Conservation (phyloP, 306 rosid genomes). For the Cucurbita moschata region DNA sequence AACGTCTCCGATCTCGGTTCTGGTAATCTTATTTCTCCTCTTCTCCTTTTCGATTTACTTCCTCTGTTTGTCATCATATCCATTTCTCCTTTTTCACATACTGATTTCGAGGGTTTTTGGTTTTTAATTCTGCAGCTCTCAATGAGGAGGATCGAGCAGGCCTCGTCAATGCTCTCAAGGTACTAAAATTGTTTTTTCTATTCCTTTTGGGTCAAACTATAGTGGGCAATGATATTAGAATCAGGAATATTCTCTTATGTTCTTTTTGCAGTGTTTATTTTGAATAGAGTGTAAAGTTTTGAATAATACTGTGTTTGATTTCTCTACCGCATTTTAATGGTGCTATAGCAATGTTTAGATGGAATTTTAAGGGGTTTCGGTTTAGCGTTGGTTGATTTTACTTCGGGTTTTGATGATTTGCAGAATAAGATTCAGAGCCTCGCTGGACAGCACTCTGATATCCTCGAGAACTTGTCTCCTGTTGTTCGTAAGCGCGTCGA, state of each 20-base stretch:
- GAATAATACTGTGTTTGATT: background rate
- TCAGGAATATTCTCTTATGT: background rate
- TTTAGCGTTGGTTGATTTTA: background rate
- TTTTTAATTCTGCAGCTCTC: slow-evolving; percentile 25
- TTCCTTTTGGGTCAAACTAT: background rate
- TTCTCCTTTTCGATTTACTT: background rate
- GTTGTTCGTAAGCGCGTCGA: slow-evolving; percentile 71
- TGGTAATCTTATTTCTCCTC: slow-evolving; percentile 19
- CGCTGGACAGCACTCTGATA: slow-evolving; percentile 70
- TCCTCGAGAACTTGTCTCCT: slow-evolving; percentile 47
- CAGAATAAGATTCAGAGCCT: slow-evolving; percentile 75
- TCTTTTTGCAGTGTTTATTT: background rate
- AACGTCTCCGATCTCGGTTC: slow-evolving; percentile 66
- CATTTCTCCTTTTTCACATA: background rate
- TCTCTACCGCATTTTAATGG: background rate
- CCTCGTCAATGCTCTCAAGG: slow-evolving; percentile 83
- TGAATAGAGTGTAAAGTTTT: background rate
- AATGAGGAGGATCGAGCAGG: slow-evolving; percentile 58
- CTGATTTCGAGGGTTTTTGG: background rate
- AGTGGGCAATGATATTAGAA: background rate
- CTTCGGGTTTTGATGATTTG: background rate
- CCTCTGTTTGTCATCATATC: background rate
- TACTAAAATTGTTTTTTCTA: background rate
- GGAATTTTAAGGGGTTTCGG: background rate
- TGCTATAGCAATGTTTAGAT: background rate